Evolutionary conservation across 768 basidiomycete species (phyloP).

Genomic region (Cystofilobasidium ferigula): DNA sequence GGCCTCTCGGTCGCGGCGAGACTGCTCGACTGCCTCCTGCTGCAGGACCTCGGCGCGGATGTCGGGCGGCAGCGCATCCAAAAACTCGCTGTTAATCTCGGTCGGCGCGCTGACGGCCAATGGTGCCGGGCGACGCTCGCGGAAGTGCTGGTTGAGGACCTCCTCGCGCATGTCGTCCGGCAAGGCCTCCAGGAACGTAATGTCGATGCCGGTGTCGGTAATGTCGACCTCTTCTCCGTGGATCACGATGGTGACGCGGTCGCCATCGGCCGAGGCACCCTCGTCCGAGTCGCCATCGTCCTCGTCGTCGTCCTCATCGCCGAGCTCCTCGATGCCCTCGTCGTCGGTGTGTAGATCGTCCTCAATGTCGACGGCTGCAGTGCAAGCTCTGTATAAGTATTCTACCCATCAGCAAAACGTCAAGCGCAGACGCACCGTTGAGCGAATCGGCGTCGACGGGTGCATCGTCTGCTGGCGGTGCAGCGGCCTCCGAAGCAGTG

Average conservation of each 20-base stretch:
- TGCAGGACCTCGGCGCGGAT: constrained; percentile 94
- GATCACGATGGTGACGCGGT: constrained; percentile 73
- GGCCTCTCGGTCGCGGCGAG: constrained; percentile 43
- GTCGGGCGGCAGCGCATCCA: constrained; percentile 90
- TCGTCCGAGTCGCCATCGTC: constrained; percentile 33
- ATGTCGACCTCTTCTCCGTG: constrained; percentile 91
- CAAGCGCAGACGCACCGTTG: too few species aligned
- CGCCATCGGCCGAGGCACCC: constrained; percentile 17
- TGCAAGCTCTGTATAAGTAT: too few species aligned
- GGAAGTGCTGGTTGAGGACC: constrained; percentile 90
- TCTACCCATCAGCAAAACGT: too few species aligned
- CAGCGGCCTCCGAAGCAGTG: too few species aligned
- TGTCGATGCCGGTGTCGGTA: constrained; percentile 96
- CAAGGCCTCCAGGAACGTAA: constrained; percentile 90
- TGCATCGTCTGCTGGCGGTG: too few species aligned
- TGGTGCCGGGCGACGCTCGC: constrained; percentile 64
- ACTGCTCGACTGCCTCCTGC: constrained; percentile 76
- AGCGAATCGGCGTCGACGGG: too few species aligned
- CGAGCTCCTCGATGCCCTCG: background rate
- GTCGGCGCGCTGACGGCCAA: constrained; percentile 52
- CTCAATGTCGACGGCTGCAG: background rate
- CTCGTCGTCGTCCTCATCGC: background rate
- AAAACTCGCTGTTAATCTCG: constrained; percentile 85
- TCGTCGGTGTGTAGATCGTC: background rate
- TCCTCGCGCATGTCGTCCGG: constrained; percentile 99